Conservation (phyloP, 176 grass and related monocot genomes). For the Bothriochloa decipiens region DNA sequence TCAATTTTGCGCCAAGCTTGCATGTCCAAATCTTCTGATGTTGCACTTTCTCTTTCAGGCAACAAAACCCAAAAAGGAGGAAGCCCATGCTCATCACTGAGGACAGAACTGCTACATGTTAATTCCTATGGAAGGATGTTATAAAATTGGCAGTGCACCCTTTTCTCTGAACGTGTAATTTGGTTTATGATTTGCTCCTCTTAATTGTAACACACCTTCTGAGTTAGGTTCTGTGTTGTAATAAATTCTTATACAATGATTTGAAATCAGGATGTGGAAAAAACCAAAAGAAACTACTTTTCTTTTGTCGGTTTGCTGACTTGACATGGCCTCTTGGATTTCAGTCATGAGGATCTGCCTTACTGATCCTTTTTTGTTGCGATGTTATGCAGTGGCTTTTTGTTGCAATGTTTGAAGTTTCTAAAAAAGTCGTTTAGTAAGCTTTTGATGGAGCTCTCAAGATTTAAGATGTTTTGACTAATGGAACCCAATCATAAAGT, state of each 20-base stretch:
- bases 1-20: too few relatives aligned
- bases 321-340: too few relatives aligned
- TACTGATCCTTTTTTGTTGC: too few relatives aligned
- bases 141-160: constrained; percentile 11
- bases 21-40: background rate
- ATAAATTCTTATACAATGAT: constrained; percentile 41
- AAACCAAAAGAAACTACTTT: too few relatives aligned
- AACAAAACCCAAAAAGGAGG: constrained; percentile 65
- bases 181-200: constrained; percentile 36
- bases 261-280: constrained; percentile 24
- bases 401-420: too few relatives aligned
- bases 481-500: too few relatives aligned
- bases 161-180: background rate
- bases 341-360: too few relatives aligned
- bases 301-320: too few relatives aligned
- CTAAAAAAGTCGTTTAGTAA: too few relatives aligned
- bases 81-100: constrained; percentile 56
- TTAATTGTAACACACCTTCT: constrained; percentile 15
- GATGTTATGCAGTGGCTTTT: too few relatives aligned
- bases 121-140: background rate
- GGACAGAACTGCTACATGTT: background rate
- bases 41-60: background rate
- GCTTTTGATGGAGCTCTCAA: too few relatives aligned
- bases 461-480: too few relatives aligned
- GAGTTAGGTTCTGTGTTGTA: constrained; percentile 18